phyloP scores from a whole-genome alignment of 331 rosid species.

The Acacia concinna region DNA sequence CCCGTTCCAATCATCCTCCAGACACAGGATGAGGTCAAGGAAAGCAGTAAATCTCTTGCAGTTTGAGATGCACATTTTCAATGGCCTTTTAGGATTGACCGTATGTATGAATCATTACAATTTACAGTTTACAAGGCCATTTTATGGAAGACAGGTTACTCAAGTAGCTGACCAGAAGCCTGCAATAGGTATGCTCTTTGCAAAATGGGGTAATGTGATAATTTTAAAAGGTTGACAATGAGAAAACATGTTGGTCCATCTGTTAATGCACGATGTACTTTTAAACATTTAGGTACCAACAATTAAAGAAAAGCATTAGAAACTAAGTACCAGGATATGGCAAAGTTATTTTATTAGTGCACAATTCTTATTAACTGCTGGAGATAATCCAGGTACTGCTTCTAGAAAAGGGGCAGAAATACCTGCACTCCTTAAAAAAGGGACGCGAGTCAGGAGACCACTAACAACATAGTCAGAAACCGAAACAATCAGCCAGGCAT shows the following conservation, averaged over 20 bases:
- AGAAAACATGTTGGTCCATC: not conserved
- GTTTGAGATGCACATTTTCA: not conserved
- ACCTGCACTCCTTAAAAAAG: not conserved
- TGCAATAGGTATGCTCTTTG: not conserved
- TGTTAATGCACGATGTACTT: not conserved
- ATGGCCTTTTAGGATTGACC: not conserved
- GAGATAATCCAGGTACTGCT: not conserved
- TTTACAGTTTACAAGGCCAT: not conserved
- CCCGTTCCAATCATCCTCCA: slow-evolving; percentile 60
- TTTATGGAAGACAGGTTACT: not conserved
- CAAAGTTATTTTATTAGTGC: not conserved
- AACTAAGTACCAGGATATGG: not conserved
- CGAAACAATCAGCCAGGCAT: slow-evolving; percentile 8
- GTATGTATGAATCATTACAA: not conserved
- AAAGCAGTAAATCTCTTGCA: slow-evolving; percentile 14
- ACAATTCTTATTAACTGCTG: not conserved
- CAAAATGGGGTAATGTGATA: not conserved
- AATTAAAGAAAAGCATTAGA: not conserved
- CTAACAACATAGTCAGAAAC: slow-evolving; percentile 1
- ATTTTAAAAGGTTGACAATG: not conserved
- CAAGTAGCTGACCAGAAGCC: not conserved
- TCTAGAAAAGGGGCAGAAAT: not conserved
- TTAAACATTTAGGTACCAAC: not conserved
- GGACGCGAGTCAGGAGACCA: not conserved
- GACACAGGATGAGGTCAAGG: slow-evolving; percentile 39